These are phyloP conservation scores for Nicotiana undulata DNA, from an alignment of 257 asterid genomes.

Conservation along the genomic window DNA sequence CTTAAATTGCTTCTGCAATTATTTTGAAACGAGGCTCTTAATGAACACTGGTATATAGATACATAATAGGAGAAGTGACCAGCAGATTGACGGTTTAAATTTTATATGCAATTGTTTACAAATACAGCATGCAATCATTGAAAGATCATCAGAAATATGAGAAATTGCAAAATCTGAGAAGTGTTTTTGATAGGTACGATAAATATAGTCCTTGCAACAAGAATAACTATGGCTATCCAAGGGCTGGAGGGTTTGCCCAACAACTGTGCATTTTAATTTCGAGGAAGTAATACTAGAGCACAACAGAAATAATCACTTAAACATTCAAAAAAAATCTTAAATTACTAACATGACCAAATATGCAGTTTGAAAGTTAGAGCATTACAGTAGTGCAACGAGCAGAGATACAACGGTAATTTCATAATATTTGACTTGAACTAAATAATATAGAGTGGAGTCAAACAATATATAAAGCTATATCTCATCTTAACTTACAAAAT, in stretches of 20 bases:
- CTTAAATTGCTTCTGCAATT: slow-evolving; percentile 73
- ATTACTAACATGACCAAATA: background rate
- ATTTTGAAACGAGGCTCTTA: background rate
- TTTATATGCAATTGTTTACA: background rate
- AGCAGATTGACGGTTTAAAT: background rate
- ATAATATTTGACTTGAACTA: too few relatives aligned
- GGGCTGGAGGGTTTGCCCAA: too few relatives aligned
- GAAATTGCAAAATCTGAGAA: background rate
- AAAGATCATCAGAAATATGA: background rate
- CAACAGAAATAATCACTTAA: background rate
- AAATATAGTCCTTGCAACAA: background rate
- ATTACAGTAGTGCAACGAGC: background rate
- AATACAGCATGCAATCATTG: background rate
- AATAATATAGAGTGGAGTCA: background rate
- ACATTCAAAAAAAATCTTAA: background rate
- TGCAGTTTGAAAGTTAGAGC: too few relatives aligned
- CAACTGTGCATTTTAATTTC: too few relatives aligned
- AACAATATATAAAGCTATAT: background rate
- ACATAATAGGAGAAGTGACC: background rate
- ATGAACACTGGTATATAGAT: background rate
- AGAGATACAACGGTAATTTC: background rate
- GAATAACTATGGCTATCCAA: background rate
- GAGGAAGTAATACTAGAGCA: background rate
- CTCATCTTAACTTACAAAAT: too few relatives aligned
- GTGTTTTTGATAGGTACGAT: background rate